Evolutionary conservation across 805 yeast species (phyloP), one percentile per base, ranked within the genome.

Genomic region (Pichia californica): DNA sequence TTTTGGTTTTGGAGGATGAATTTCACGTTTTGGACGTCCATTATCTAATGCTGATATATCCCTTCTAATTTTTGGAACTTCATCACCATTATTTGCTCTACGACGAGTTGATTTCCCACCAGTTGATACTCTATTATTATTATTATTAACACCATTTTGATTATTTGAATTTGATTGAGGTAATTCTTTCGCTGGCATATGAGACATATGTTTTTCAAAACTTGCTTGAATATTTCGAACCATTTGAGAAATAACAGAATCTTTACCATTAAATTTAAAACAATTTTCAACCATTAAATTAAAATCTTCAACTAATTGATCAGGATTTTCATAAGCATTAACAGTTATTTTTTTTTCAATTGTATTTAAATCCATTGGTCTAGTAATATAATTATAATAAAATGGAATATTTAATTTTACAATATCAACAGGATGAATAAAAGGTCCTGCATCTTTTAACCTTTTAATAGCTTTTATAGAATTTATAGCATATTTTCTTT

Each of bases 1-100:
- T 58, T 87, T 87, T 27, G 96, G 86, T 58, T 85, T 83, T 42
- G 99, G 99, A 3, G 99, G 99, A 61, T 89, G 97, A 38, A 93
- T 88, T 53, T 88, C 93, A 53, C 99, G 78, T 64, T 91, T 91
- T 31, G 98, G 98, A 52, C 99, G 74, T 26, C 89, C 93, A 41
- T 81, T 85, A 31, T 53, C 61, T 27, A 51, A 40, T 20, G 81
- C 79, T 27, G 83, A 78, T 4, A 9, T 16, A 48, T 88, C 95
- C 45, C 91, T 74, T 60, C 95, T 75, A 39, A 83, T 74, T n/a
- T 67, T 67, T 10, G 84, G 85, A 18, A 76, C 70, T 14, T 79
- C 83, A 25, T 21, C 16, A n/a, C 23, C 35, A 66, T 60, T 33
- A 62, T 53, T 9, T 55, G 53, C 21, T 61, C 59, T 23, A 21